phyloP scores from a whole-genome alignment of 2,329 filamentous ascomycete genomes.

The Aspergillus uvarum region DNA sequence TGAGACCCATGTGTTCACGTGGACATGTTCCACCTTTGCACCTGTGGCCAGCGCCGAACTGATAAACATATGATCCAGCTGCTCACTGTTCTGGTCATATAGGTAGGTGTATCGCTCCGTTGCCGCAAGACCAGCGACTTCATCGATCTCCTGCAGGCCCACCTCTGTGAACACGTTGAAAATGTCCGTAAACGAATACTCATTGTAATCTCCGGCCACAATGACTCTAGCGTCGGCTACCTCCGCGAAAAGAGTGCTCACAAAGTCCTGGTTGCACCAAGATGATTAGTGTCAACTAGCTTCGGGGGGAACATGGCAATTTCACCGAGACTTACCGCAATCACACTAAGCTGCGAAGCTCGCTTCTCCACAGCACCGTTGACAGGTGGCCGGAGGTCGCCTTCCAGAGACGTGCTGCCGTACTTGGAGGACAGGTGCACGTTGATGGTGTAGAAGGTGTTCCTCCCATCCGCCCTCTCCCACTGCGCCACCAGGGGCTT shows the following conservation, averaged over 20 bases:
- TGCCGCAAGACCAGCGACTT: conserved; percentile 52
- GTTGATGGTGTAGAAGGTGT: conserved; percentile 69
- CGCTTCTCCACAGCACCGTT: conserved; percentile 64
- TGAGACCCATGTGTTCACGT: conserved; percentile 68
- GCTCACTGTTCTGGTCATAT: conserved; percentile 68
- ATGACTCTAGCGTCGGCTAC: conserved; percentile 61
- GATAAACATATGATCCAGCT: conserved; percentile 69
- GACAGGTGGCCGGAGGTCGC: conserved; percentile 64
- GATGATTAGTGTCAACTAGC: background rate
- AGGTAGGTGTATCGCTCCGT: conserved; percentile 69
- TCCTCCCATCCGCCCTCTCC: conserved; percentile 56
- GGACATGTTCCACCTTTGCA: conserved; percentile 59
- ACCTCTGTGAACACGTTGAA: conserved; percentile 57
- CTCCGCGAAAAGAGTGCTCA: conserved; percentile 56
- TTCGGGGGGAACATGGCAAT: background rate
- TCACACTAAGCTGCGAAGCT: conserved; percentile 57
- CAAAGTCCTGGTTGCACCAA: conserved; percentile 47
- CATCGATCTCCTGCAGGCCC: conserved; percentile 62
- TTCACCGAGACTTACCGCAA: conserved; percentile 48
- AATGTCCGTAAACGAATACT: conserved; percentile 64
- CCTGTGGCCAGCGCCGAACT: conserved; percentile 52
- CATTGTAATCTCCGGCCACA: conserved; percentile 69
- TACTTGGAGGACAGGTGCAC: conserved; percentile 69
- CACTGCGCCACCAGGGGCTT: conserved; percentile 69
- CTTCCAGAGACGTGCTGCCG: conserved; percentile 63